Conservation (phyloP, 2,329 filamentous ascomycete genomes). For the Cercospora nicotianae region DNA sequence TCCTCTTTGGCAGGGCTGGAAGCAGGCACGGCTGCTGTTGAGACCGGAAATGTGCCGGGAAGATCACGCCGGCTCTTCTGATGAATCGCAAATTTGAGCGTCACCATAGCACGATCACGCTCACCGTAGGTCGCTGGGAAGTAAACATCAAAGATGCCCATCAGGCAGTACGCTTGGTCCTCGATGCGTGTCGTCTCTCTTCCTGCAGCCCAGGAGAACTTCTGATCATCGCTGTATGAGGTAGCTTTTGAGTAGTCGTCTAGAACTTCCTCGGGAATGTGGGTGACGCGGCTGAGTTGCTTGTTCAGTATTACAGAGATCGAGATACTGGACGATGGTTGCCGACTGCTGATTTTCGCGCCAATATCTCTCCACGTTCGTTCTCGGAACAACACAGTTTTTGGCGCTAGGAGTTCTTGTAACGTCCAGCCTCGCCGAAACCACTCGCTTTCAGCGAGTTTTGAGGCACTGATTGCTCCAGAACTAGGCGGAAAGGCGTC, state of each 20-base stretch:
- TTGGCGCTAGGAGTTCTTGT: constrained; percentile 15
- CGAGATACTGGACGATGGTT: no score
- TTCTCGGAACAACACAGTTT: constrained; percentile 14
- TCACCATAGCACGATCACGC: not conserved
- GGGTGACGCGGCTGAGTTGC: not conserved
- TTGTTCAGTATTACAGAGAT: not conserved
- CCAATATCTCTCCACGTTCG: not conserved
- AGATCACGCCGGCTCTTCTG: not conserved
- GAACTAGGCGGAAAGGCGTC: not conserved
- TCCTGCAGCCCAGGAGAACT: not conserved
- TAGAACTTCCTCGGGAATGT: not conserved
- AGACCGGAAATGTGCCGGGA: not conserved
- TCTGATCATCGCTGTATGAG: not conserved
- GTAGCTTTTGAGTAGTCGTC: not conserved
- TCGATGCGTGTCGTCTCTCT: not conserved
- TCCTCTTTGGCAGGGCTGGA: not conserved
- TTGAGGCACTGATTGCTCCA: not conserved
- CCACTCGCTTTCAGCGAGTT: not conserved
- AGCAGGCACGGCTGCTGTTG: not conserved
- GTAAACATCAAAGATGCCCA: constrained; percentile 1
- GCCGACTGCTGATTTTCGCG: not conserved
- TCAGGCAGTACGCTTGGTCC: not conserved
- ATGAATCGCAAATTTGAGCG: not conserved
- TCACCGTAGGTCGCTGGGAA: not conserved
- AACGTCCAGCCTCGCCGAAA: constrained; percentile 16